A percentile compares a stretch with the other conserved stretches of the same genome.
Evolutionary conservation across 2,329 filamentous ascomycete species (phyloP).

Genomic region (Dactylonectria estremocensis): DNA sequence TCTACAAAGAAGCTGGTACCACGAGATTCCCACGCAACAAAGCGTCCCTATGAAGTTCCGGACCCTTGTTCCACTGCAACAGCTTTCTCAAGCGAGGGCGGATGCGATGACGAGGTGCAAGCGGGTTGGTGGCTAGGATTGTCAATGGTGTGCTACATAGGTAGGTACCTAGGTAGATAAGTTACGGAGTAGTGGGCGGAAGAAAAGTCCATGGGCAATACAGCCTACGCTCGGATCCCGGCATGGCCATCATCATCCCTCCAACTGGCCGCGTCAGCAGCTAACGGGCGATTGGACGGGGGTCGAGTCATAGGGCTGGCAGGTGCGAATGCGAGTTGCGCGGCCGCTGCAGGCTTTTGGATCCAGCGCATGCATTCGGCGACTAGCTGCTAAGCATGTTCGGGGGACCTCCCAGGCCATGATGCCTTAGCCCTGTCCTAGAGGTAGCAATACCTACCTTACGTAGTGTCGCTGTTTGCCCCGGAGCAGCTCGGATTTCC

Average conservation of each 20-base stretch:
- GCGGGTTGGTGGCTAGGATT: not conserved
- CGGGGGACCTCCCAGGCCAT: no score
- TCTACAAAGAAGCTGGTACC: not conserved
- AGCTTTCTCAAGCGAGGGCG: not conserved
- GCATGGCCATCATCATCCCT: conserved; percentile 3
- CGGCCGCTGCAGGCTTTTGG: not conserved
- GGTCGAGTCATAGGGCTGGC: conserved; percentile 21
- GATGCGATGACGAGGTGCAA: not conserved
- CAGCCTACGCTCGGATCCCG: conserved; percentile 27
- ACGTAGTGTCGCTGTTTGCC: not conserved
- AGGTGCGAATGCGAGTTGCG: conserved; percentile 29
- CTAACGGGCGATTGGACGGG: conserved; percentile 22
- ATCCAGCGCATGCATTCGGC: no score
- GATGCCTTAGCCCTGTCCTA: no score
- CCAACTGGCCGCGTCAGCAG: conserved; percentile 38
- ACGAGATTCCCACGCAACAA: no score
- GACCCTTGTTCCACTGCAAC: not conserved
- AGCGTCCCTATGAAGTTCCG: no score
- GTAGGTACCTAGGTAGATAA: no score
- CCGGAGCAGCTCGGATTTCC: not conserved
- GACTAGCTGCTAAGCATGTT: no score
- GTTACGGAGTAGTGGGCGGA: not conserved
- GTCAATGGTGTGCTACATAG: no score
- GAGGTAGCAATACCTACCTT: no score
- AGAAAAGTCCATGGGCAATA: not conserved